These are phyloP conservation scores for Aureobasidium sp. DNA, from an alignment of 2,329 filamentous ascomycete species.

Conservation along the genomic window DNA sequence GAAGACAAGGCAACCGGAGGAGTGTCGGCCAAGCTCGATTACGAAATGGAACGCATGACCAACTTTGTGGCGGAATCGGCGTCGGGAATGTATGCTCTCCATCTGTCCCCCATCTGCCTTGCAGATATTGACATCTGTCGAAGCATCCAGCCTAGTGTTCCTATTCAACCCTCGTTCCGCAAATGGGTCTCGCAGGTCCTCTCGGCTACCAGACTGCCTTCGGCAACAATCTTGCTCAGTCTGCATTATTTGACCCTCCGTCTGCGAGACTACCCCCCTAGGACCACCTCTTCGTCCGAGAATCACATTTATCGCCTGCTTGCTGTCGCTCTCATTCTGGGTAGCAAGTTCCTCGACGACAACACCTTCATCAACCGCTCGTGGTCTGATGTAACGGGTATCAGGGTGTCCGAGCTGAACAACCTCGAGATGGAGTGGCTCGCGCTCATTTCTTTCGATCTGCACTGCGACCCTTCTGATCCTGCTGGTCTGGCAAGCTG, in stretches of 20 bases:
- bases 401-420: conserved; percentile 77
- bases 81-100: conserved; percentile 59
- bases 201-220: conserved; percentile 81
- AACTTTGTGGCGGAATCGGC: conserved; percentile 92
- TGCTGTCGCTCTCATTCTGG: conserved; percentile 75
- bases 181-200: conserved; percentile 91
- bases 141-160: conserved; percentile 59
- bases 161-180: conserved; percentile 59
- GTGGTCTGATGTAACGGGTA: conserved; percentile 92
- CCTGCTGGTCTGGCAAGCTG: conserved; percentile 64
- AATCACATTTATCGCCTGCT: conserved; percentile 82
- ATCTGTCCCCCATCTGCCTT: conserved; percentile 49
- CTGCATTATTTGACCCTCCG: conserved; percentile 83
- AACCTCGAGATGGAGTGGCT: conserved; percentile 84
- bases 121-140: conserved; percentile 57
- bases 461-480: conserved; percentile 77
- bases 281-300: conserved; percentile 39
- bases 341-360: conserved; percentile 93
- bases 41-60: conserved; percentile 93
- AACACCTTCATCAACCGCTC: conserved; percentile 97
- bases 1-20: conserved; percentile 69
- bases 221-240: conserved; percentile 82
- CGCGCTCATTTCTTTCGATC: conserved; percentile 69
- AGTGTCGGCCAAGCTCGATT: conserved; percentile 89
- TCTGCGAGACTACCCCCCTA: conserved; percentile 43